Conservation (phyloP, 2,329 filamentous ascomycete genomes). For the Tolypocladium ovalisporum region DNA sequence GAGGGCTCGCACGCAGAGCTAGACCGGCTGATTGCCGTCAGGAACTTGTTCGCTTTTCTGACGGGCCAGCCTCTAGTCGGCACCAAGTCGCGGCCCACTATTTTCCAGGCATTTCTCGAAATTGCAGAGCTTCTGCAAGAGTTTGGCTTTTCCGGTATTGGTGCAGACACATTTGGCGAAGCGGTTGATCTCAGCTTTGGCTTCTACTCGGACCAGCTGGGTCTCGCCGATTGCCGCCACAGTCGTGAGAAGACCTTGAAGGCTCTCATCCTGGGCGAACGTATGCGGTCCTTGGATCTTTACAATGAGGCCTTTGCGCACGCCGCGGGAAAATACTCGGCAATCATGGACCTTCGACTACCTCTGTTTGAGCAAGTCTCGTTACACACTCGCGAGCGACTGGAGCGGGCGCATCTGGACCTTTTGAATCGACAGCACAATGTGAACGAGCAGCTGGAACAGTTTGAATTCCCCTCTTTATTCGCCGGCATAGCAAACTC, state of each 20-base stretch:
- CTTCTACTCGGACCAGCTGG: constrained; percentile 66
- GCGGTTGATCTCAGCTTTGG: constrained; percentile 55
- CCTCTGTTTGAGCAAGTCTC: constrained; percentile 63
- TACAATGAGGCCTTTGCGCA: constrained; percentile 92
- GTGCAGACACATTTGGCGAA: constrained; percentile 48
- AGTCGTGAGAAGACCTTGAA: constrained; percentile 86
- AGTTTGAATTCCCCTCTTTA: constrained; percentile 84
- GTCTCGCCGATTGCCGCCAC: constrained; percentile 65
- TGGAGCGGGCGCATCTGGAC: constrained; percentile 75
- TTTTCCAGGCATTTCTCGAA: constrained; percentile 43
- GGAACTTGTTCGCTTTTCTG: constrained; percentile 57
- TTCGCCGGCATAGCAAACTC: constrained; percentile 84
- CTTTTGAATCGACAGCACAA: constrained; percentile 61
- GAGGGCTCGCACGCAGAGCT: constrained; percentile 27
- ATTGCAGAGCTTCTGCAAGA: constrained; percentile 43
- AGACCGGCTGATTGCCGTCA: constrained; percentile 45
- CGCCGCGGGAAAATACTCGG: constrained; percentile 74
- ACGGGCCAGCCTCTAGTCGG: constrained; percentile 52
- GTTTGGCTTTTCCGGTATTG: constrained; percentile 45
- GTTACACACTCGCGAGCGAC: constrained; percentile 59
- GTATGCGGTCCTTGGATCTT: constrained; percentile 68
- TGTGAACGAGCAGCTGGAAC: constrained; percentile 62
- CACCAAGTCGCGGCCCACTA: constrained; percentile 38
- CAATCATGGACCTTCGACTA: constrained; percentile 55
- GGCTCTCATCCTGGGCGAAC: constrained; percentile 78